Percentiles rank a stretch among this genome's conserved stretches.
Conservation (phyloP, 1,139 yeast species). For the Meyerozyma smithsonii region DNA sequence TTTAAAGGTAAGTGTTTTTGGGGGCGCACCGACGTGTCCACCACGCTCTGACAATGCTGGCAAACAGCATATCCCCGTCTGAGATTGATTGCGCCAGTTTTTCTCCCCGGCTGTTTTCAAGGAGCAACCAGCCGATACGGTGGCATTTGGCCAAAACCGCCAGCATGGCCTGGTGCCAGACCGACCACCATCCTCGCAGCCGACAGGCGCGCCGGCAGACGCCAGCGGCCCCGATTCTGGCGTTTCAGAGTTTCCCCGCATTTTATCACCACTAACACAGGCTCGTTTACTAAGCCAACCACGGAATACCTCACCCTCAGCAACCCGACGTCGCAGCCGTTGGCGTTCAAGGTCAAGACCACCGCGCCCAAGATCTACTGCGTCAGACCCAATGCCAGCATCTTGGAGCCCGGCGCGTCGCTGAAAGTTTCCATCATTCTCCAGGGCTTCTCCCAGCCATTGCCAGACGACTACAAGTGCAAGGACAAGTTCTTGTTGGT, state of each 20-base stretch:
- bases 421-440: conserved; percentile 76
- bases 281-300: conserved; percentile 69
- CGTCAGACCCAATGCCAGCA: conserved; percentile 91
- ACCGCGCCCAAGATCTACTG: conserved; percentile 96
- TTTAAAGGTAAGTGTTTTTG: conserved; percentile 61
- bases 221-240: background rate
- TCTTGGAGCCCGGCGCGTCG: conserved; percentile 69
- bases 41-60: no score
- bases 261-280: conserved; percentile 16
- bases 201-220: background rate
- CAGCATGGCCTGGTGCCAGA: no score
- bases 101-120: background rate
- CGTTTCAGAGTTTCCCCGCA: conserved; percentile 1
- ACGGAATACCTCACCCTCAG: conserved; percentile 65
- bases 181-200: background rate
- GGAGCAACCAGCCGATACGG: background rate
- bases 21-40: background rate
- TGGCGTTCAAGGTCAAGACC: conserved; percentile 94
- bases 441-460: conserved; percentile 77
- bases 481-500: conserved; percentile 91
- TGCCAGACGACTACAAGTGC: conserved; percentile 68
- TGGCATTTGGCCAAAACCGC: background rate
- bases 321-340: conserved; percentile 57
- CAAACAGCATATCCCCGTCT: no score
- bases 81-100: background rate